Evolutionary conservation across 495 filamentous ascomycete species (phyloP), one percentile per base, ranked within the genome.

Genomic region (Penicillium psychrofluorescens): DNA sequence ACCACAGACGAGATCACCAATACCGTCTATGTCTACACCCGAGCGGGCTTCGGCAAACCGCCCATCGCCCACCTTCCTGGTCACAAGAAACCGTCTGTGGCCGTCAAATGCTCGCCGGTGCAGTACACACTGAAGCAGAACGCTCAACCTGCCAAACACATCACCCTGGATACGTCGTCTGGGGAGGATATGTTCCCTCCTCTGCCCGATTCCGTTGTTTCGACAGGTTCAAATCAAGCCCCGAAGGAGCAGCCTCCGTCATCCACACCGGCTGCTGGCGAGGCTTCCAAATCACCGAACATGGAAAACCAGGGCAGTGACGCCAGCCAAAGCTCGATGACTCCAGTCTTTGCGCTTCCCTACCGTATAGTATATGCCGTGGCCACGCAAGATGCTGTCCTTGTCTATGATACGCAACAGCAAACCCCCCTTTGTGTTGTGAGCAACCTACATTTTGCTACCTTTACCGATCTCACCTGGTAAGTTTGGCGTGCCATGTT

Each of bases 21-120:
- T 57, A 99, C 94, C 0, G 94, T 97, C 27, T 99, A 97, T 64
- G 88, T 99, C 37, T 99, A 99, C 59, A 96, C 91, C 0, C 78
- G 94, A 46, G 94, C 89, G 12, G 94, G 94, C 10, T 86, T 99
- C 54, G 97, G 95, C 63, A 96, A 91, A 59, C 90, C 94, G 11
- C 94, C 94, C 11, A 86, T 99, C 45, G 89, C 94, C n/a, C 91
- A 96, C 67, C 76, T 99, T 29, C 94, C 94, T 0, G 94, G 92
- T 1, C 91, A 96, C 55, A 99, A 96, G 72, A 99, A 99, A 59
- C 91, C 94, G 8, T 99, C 94, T 1, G 87, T 99, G 10, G 94
- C 88, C 4, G 87, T 99, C 36, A 84, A 85, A 59, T 99, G 92
- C 63, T 99, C 91, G 2, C 90, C 94, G 0, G 64, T 95, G 2